These are phyloP conservation scores for Neurospora pannonica DNA, from an alignment of 495 filamentous ascomycete species.

Conservation along the genomic window DNA sequence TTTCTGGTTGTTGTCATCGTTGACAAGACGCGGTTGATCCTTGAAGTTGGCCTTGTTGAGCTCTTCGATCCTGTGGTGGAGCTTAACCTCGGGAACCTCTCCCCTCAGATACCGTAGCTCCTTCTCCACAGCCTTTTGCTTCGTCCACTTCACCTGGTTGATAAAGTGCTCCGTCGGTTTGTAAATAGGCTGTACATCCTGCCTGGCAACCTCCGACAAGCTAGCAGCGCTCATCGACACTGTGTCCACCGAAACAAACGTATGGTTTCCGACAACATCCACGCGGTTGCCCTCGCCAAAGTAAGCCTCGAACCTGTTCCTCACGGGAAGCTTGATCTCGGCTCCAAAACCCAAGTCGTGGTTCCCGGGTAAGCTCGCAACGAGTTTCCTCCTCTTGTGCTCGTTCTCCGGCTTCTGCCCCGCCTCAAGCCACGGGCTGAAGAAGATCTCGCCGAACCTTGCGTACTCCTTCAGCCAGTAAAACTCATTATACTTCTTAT, in stretches of 20 bases:
- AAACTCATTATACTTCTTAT: conserved; percentile 56
- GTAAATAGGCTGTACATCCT: conserved; percentile 54
- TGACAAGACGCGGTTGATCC: conserved; percentile 28
- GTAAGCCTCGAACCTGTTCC: conserved; percentile 74
- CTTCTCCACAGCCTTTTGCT: conserved; percentile 43
- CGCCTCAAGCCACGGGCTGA: conserved; percentile 46
- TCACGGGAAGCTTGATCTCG: conserved; percentile 67
- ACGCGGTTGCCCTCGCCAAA: conserved; percentile 86
- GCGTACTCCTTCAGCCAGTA: conserved; percentile 80
- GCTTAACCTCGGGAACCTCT: conserved; percentile 36
- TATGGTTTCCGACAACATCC: conserved; percentile 89
- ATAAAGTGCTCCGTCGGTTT: conserved; percentile 70
- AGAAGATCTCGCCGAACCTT: conserved; percentile 72
- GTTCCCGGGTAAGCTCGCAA: conserved; percentile 83
- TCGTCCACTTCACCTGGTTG: conserved; percentile 42
- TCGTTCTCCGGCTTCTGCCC: conserved; percentile 26
- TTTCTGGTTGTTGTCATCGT: conserved; percentile 7
- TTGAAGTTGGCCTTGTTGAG: conserved; percentile 31
- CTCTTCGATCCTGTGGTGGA: conserved; percentile 45
- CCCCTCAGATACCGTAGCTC: conserved; percentile 45
- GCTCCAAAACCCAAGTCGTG: conserved; percentile 93
- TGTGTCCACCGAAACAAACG: conserved; percentile 83
- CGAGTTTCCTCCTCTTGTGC: conserved; percentile 51
- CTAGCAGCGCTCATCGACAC: conserved; percentile 71
- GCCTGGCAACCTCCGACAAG: conserved; percentile 29